phyloP scores from a whole-genome alignment of 176 grass and related monocot species.

The Triticum timopheevii region DNA sequence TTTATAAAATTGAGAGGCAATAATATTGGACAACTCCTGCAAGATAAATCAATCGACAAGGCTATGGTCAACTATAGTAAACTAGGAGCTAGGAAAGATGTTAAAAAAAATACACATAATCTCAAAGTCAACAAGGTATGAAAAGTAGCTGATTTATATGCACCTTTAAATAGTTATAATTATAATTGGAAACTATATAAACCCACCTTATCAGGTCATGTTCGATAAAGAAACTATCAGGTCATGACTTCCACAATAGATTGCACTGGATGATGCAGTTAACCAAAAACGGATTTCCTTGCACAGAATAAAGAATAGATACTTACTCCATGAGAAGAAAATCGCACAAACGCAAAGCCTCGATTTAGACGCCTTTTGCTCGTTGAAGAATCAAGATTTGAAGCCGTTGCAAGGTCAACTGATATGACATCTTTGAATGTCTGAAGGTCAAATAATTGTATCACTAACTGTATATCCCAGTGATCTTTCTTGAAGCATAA shows the following conservation, averaged over 20 bases:
- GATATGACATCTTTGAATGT: slow-evolving; percentile 76
- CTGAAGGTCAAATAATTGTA: slow-evolving; percentile 39
- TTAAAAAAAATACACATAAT: not conserved
- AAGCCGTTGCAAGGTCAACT: slow-evolving; percentile 69
- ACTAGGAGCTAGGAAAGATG: slow-evolving; percentile 1
- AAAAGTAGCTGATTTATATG: slow-evolving; percentile 9
- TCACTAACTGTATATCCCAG: not conserved
- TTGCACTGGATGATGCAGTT: not conserved
- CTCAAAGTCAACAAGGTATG: not conserved
- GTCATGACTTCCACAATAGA: not conserved
- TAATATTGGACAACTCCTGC: slow-evolving; percentile 51
- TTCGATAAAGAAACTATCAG: not conserved
- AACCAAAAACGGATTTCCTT: slow-evolving; percentile 2
- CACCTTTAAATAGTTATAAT: not conserved
- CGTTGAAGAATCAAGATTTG: slow-evolving; percentile 41
- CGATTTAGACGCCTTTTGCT: slow-evolving; percentile 58
- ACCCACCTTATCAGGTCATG: not conserved
- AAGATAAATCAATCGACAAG: slow-evolving; percentile 53
- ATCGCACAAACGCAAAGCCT: slow-evolving; percentile 81
- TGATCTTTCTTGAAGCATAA: not conserved
- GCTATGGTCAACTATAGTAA: slow-evolving; percentile 35
- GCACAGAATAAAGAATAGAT: slow-evolving; percentile 5
- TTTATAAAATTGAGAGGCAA: slow-evolving; percentile 33
- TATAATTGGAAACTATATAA: slow-evolving; percentile 1
- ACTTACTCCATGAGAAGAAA: slow-evolving; percentile 79